Percentiles rank a stretch among this genome's conserved stretches.
These are phyloP conservation scores for Fusarium sp. DNA, from an alignment of 2,329 filamentous ascomycete species.

Conservation along the genomic window DNA sequence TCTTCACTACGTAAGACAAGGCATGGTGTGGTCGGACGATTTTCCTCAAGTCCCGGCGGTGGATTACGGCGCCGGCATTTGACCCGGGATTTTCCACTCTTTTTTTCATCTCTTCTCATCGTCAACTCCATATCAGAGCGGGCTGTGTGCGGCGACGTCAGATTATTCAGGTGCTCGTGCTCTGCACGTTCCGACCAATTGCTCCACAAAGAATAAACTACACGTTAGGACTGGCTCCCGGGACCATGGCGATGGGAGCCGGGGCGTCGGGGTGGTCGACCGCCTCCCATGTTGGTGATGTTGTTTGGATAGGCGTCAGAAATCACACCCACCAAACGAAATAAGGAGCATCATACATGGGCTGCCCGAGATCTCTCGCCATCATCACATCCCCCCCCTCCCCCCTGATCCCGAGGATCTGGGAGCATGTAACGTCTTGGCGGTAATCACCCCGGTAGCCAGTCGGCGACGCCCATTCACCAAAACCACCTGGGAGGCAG, in stretches of 20 bases:
- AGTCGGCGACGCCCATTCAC: not conserved
- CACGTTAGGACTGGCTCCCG: constrained; percentile 9
- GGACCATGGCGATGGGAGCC: constrained; percentile 26
- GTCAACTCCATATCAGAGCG: not conserved
- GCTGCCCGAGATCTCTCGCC: not conserved
- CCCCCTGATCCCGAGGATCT: constrained; percentile 14
- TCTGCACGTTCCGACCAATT: constrained; percentile 5
- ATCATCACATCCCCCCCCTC: not conserved
- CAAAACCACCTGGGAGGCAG: not conserved
- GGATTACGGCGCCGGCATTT: constrained; percentile 8
- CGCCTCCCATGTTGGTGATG: not conserved
- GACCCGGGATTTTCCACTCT: not conserved
- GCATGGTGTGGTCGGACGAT: not conserved
- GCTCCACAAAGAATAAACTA: not conserved
- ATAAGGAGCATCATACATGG: not conserved
- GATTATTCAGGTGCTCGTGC: not conserved
- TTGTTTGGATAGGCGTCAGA: not conserved
- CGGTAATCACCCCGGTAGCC: not conserved
- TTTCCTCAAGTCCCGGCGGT: not conserved
- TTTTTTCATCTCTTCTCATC: not conserved
- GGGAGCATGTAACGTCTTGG: constrained; percentile 4
- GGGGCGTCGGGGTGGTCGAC: constrained; percentile 6
- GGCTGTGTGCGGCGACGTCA: not conserved
- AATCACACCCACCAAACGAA: constrained; percentile 2
- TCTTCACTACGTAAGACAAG: not conserved